These are phyloP conservation scores for Termitomyces sp. DNA, from an alignment of 768 basidiomycete genomes.

Conservation along the genomic window DNA sequence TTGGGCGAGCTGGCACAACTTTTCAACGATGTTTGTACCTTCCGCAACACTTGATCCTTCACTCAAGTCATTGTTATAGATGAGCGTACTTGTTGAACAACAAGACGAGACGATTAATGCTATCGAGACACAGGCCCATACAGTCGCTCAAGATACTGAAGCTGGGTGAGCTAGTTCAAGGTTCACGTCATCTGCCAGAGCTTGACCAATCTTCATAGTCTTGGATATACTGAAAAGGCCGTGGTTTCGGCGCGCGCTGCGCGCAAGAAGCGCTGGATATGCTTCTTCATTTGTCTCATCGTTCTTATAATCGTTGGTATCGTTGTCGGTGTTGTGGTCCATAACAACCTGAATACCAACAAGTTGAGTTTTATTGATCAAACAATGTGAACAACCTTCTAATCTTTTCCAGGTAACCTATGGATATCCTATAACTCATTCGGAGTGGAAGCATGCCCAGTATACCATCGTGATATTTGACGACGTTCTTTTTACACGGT, in stretches of 20 bases:
- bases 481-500: constrained; percentile 5
- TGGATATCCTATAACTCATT: not conserved
- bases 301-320: constrained; percentile 64
- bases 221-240: constrained; percentile 82
- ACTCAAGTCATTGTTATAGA: constrained; percentile 38
- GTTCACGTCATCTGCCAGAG: not conserved
- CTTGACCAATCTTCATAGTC: constrained; percentile 34
- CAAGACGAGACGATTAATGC: constrained; percentile 85
- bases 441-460: constrained; percentile 5
- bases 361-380: constrained; percentile 3
- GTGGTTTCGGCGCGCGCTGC: constrained; percentile 83
- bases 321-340: constrained; percentile 53
- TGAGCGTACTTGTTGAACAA: constrained; percentile 93
- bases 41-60: not conserved
- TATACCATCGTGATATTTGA: constrained; percentile 3
- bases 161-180: constrained; percentile 52
- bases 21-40: constrained; percentile 78
- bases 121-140: constrained; percentile 73
- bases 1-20: constrained; percentile 90
- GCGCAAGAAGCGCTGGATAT: constrained; percentile 96
- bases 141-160: constrained; percentile 81
- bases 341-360: constrained; percentile 34
- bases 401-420: constrained; percentile 5
- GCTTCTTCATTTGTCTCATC: constrained; percentile 72
- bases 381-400: not conserved